Evolutionary conservation across 441 rosid species (phyloP).

Genomic region (Arabidopsis hybrid): DNA sequence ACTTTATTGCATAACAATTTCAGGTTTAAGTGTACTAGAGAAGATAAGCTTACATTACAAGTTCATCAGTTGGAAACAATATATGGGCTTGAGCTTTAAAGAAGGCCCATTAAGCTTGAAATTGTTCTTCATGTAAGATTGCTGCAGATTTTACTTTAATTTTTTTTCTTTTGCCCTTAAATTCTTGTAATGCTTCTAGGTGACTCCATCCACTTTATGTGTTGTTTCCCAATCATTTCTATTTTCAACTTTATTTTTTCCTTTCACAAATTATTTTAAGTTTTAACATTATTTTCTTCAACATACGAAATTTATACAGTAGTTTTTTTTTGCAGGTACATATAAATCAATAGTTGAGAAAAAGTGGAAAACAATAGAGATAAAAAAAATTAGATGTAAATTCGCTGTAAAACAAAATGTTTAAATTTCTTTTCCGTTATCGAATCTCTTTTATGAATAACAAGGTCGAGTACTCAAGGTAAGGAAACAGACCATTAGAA

Average conservation of each 20-base stretch:
- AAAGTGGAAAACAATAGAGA: too few species aligned
- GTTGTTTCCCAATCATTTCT: background rate
- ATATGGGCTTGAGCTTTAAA: background rate
- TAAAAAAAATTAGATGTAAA: background rate
- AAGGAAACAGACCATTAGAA: constrained; percentile 26
- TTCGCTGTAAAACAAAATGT: background rate
- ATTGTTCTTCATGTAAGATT: background rate
- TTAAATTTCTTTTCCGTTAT: background rate
- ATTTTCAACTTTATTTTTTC: background rate
- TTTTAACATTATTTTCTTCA: too few species aligned
- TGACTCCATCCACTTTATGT: background rate
- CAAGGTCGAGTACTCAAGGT: background rate
- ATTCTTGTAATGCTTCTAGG: background rate
- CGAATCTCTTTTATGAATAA: background rate
- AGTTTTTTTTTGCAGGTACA: too few species aligned
- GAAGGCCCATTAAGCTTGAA: background rate
- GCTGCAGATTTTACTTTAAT: background rate
- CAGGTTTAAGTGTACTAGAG: too few species aligned
- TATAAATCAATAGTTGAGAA: too few species aligned
- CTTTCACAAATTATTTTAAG: background rate
- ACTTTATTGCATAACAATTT: too few species aligned
- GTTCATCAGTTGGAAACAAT: background rate
- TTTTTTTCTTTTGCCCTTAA: too few species aligned
- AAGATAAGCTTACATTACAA: too few species aligned
- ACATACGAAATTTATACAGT: background rate